Conservation (phyloP, 2,329 filamentous ascomycete genomes). For the Ceratocystis lukuohia region DNA sequence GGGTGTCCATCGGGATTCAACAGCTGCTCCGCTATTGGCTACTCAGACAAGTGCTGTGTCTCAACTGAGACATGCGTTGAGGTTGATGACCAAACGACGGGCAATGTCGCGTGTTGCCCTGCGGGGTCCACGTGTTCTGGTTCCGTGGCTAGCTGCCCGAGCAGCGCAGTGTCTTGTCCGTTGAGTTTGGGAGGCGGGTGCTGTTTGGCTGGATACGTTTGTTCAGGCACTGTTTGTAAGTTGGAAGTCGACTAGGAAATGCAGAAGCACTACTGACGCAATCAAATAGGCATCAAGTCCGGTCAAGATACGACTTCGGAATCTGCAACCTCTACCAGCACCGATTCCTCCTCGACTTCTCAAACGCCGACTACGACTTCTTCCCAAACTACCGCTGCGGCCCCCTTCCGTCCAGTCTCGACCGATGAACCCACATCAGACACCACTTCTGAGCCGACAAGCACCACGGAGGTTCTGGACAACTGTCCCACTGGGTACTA, state of each 20-base stretch:
- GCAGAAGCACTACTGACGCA: conserved; percentile 4
- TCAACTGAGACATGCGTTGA: conserved; percentile 51
- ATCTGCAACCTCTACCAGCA: conserved; percentile 24
- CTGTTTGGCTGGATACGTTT: conserved; percentile 59
- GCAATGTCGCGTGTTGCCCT: conserved; percentile 64
- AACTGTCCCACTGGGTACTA: conserved; percentile 82
- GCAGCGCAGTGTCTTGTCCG: conserved; percentile 51
- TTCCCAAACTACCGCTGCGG: conserved; percentile 27
- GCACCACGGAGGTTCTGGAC: conserved; percentile 29
- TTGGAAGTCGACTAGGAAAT: conserved; percentile 21
- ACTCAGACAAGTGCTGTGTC: conserved; percentile 60
- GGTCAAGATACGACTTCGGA: conserved; percentile 24
- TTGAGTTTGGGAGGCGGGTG: conserved; percentile 57
- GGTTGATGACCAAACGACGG: conserved; percentile 48
- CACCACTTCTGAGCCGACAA: conserved; percentile 23
- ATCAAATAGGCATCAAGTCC: conserved; percentile 13
- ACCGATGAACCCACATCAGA: conserved; percentile 28
- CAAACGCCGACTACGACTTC: conserved; percentile 31
- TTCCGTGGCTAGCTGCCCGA: conserved; percentile 45
- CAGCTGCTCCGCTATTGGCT: conserved; percentile 49
- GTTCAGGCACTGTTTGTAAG: conserved; percentile 57
- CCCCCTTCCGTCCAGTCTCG: conserved; percentile 21
- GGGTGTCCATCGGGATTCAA: conserved; percentile 56
- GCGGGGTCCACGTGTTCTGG: conserved; percentile 50
- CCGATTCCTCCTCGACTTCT: conserved; percentile 19